Base-by-base conservation (phyloP, 2,329 filamentous ascomycete species). In the Nigrograna mackinnonii region DNA sequence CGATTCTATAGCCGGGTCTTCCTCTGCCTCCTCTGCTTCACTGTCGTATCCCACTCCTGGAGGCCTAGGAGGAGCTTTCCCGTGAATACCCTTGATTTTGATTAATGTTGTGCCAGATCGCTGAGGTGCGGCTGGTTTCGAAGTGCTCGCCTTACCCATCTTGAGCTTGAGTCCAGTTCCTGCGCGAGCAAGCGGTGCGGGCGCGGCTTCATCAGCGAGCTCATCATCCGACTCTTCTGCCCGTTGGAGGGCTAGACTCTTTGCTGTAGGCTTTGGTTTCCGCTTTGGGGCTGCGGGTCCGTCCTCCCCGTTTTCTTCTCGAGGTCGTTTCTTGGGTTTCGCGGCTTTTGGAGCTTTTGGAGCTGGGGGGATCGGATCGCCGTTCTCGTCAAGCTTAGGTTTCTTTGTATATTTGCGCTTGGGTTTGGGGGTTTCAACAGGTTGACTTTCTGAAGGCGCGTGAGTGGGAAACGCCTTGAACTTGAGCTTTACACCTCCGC, bases 31-130 rank as follows among this genome's bases (percentile, higher is more conserved):
- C 41, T 91, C 94, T 11, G 91, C 90, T 68, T 97, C 94, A 3
- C 91, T 96, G 66, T 99, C 94, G 69, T 97, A 99, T 6, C 92
- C 94, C 42, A 95, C 90, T 38, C 94, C 94, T 1, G 83, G 80
- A 4, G 84, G 84, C 50, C 89, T 45, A 9, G 43, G 32, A 1
- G 64, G 66, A 3, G 61, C 57, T 41, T 60, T 67, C 5, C 65
- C 65, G 0, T 30, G 20, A 16, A 50, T 50, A 16, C 63, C 60
- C 37, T 66, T 67, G 47, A 68, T 51, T 44, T 66, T 67, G 17
- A 67, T 44, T n/a, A 65, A 50, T 6, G 53, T 57, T 2, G 60
- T 57, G 12, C 49, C 44, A 21, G 56, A 41, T 31, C 55, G 44
- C 38, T 57, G 78, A 58, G 79, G 82, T 46, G 30, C 19, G 12